These are phyloP conservation scores for Haplosporangium gracile DNA, from an alignment of 192 early-diverging fungal species.

Conservation along the genomic window DNA sequence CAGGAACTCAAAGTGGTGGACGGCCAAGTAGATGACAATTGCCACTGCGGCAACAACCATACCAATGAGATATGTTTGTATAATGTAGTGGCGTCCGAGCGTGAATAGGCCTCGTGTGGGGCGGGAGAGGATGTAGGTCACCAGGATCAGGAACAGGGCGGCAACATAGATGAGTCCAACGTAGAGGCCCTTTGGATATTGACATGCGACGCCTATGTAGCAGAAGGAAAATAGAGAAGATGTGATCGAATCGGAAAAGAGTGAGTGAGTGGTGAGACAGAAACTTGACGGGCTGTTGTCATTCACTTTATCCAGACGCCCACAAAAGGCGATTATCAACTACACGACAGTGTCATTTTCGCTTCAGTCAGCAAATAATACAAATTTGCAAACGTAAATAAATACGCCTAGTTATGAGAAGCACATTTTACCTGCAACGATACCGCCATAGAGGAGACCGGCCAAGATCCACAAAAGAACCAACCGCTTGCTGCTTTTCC, in stretches of 20 bases:
- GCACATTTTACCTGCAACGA: conserved; percentile 44
- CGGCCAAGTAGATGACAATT: conserved; percentile 35
- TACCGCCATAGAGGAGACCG: conserved; percentile 43
- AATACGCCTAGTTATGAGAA: neutral
- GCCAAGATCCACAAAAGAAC: conserved; percentile 35
- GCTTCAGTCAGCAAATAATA: neutral
- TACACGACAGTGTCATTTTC: neutral
- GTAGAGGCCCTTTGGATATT: conserved; percentile 52
- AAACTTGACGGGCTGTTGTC: neutral
- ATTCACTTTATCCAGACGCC: neutral
- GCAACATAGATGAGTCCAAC: conserved; percentile 28
- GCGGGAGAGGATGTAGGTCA: neutral
- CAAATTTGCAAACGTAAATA: neutral
- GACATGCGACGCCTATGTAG: conserved; percentile 43
- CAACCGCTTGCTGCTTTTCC: conserved; percentile 25
- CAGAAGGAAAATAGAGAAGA: neutral
- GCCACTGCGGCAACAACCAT: conserved; percentile 23
- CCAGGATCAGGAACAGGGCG: conserved; percentile 16
- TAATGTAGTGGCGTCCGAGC: conserved; percentile 39
- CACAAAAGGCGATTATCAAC: neutral
- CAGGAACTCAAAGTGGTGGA: conserved; percentile 34
- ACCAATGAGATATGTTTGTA: conserved; percentile 50
- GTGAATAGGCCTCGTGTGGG: conserved; percentile 18
- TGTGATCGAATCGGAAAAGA: neutral
- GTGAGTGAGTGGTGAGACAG: neutral